Base-by-base conservation (phyloP, 768 basidiomycete genomes). In the Russula virescens region DNA sequence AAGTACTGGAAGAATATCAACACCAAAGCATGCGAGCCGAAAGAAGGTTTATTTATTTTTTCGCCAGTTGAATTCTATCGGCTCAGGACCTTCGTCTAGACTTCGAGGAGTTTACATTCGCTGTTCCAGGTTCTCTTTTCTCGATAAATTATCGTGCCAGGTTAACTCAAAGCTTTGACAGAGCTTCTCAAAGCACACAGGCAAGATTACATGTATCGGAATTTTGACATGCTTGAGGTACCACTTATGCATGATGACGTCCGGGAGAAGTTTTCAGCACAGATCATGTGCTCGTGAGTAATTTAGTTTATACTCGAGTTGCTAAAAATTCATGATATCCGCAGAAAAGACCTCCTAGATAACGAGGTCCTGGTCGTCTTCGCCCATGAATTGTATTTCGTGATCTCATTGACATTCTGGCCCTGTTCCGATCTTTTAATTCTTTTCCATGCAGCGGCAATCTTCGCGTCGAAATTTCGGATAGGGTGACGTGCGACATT, bases 111-210 rank as follows among this genome's bases (percentile, higher is more conserved):
- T 78, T 85, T 19, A 78, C 80, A 26, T 84, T 84, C 71, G 84
- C 86, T 1, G 82, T 91, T 60, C 85, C 90, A 42, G 88, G 88
- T 87, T 72, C 42, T 67, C 45, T 40, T 54, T 54, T 11, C 63
- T 18, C 16, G 47, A 42, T 38, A 21, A 55, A 14, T 66, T 14
- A 53, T n/a, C 5, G 2, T 58, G 11, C 21, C 25, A 19, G 45
- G 47, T n/a, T 26, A 14, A 8, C 2, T 16, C 13, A 47, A 10
- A 14, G n/a, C 8, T 26, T 47, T 48, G 26, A 13, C 67, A 89
- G 94, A 94, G 70, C 81, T 96, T 23, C 81, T 98, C 61, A 97
- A 96, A 72, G 83, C 83, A 16, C 91, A 98, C 73, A 83, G 96
- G n/a, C 86, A 90, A 63, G 81, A 91, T 66, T 87, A 89, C 62